These are phyloP conservation scores for Nothophoma quercina DNA, from an alignment of 2,329 filamentous ascomycete species.

Conservation along the genomic window DNA sequence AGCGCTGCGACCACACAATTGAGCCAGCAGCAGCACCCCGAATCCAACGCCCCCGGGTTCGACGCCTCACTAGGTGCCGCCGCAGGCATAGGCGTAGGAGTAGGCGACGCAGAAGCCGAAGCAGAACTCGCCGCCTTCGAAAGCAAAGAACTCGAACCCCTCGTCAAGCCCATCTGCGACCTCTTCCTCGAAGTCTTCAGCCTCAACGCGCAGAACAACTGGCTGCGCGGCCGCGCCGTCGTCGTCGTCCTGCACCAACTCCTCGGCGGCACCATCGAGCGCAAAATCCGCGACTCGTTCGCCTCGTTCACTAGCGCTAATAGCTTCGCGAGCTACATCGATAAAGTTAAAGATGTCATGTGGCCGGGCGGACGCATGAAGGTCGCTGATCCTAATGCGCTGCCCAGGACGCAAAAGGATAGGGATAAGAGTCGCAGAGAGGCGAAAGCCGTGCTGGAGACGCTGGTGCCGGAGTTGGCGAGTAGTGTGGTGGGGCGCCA, in stretches of 20 bases:
- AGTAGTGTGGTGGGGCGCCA: conserved; percentile 90
- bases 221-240: conserved; percentile 93
- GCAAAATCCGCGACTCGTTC: conserved; percentile 88
- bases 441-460: conserved; percentile 87
- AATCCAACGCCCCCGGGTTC: conserved; percentile 31
- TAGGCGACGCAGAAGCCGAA: conserved; percentile 77
- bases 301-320: conserved; percentile 79
- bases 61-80: conserved; percentile 16
- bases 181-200: conserved; percentile 97
- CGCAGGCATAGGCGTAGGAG: conserved; percentile 60
- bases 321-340: conserved; percentile 77
- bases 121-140: conserved; percentile 94
- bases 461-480: conserved; percentile 87
- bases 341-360: conserved; percentile 75
- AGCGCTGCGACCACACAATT: conserved; percentile 70
- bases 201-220: conserved; percentile 93
- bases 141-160: conserved; percentile 80
- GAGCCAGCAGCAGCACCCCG: too few relatives aligned
- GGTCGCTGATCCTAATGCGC: conserved; percentile 40
- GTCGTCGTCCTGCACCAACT: conserved; percentile 96
- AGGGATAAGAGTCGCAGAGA: conserved; percentile 84
- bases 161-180: conserved; percentile 98
- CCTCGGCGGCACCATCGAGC: conserved; percentile 93
- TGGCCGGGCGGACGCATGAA: conserved; percentile 76
- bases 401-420: conserved; percentile 71